phyloP scores from a whole-genome alignment of 805 yeast species.

The Candida andamanensis region DNA sequence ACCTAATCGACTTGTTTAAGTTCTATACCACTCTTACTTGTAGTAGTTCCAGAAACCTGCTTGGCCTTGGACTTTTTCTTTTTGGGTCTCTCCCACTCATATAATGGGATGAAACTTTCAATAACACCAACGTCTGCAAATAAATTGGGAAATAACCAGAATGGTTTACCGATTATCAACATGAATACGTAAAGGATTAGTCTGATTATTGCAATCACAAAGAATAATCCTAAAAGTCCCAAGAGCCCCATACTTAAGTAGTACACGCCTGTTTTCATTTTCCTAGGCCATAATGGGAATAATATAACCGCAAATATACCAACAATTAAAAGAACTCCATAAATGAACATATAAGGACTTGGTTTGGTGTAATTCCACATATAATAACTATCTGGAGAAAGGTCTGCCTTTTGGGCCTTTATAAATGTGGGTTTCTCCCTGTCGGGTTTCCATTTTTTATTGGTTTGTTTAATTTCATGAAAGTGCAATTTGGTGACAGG shows the following conservation, averaged over 20 bases:
- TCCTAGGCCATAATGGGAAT: conserved; percentile 93
- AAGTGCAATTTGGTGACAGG: conserved; percentile 75
- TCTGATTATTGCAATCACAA: conserved; percentile 74
- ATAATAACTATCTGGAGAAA: conserved; percentile 66
- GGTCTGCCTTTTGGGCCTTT: conserved; percentile 50
- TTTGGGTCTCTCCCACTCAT: conserved; percentile 65
- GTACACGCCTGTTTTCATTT: conserved; percentile 89
- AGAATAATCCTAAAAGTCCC: conserved; percentile 69
- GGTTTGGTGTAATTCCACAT: conserved; percentile 79
- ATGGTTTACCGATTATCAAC: conserved; percentile 59
- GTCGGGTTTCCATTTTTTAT: conserved; percentile 56
- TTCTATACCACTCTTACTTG: conserved; percentile 28
- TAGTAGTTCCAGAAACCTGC: too few relatives aligned
- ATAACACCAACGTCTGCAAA: conserved; percentile 93
- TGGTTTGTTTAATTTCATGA: conserved; percentile 50
- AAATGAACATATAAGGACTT: conserved; percentile 56
- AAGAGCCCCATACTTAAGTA: conserved; percentile 74
- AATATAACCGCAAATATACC: conserved; percentile 60
- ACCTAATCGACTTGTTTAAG: conserved; percentile 35
- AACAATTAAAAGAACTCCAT: conserved; percentile 61
- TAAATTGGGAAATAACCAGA: conserved; percentile 94
- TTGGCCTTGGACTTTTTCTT: conserved; percentile 19
- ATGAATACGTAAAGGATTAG: conserved; percentile 62
- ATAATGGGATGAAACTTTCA: conserved; percentile 88
- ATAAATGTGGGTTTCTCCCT: conserved; percentile 59